Evolutionary conservation across 495 filamentous ascomycete species (phyloP), one percentile per base, ranked within the genome.

Genomic region (Lindgomyces ingoldianus): DNA sequence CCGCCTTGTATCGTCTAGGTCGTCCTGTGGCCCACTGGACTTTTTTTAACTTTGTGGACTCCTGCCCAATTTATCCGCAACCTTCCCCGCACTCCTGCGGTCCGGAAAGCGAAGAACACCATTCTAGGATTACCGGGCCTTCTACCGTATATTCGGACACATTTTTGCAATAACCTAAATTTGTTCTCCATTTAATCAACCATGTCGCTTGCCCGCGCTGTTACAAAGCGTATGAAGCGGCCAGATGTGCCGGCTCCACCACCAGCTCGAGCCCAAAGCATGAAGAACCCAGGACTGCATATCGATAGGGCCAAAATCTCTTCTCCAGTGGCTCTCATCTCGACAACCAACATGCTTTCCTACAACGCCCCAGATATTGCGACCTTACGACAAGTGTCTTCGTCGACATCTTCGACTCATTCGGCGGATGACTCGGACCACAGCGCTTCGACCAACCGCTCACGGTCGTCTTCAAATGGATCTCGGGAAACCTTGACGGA

Each of bases 311-410:
- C 65, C 26, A 81, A 94, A 78, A 98, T 98, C 71, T 98, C 94
- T 19, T 84, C 81, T 11, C 94, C 94, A 1, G 81, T 97, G 48
- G 87, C 90, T 74, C 81, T 98, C 46, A 76, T 96, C 26, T 96
- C 93, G 19, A 96, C 95, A 3, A 98, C 95, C 60, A 98, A 98
- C 74, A 91, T 93, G 86, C 87, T 96, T 18, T 89, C 90, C 18
- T 96, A 94, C 81, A 92, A 93, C 70, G 92, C 94, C 11, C 95
- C 94, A 25, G 87, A 91, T 73, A 82, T 91, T 46, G 70, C 70
- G 19, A 68, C 75, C 14, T 65, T 71, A 18, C 70, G 65, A 81
- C 57, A 80, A 64, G 47, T 73, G 80, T 62, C 74, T 29, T 75
- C 79, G 0, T 78, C 82, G 9, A 80, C 82, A 6, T 45, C 53